Evolutionary conservation across 495 filamentous ascomycete species (phyloP), one percentile per base, ranked within the genome.

Genomic region (Trichodelitschia bisporula): DNA sequence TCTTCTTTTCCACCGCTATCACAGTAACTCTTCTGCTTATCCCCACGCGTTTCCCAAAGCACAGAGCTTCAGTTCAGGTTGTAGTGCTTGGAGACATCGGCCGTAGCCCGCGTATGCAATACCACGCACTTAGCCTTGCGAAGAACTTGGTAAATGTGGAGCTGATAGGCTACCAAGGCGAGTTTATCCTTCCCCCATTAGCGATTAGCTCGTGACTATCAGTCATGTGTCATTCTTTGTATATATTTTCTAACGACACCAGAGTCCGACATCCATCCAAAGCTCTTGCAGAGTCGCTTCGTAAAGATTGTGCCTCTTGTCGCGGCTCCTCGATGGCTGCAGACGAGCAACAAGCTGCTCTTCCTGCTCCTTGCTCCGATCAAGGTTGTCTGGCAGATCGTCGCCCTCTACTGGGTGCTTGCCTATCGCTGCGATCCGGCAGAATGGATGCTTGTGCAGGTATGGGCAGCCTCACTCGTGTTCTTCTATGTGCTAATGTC

Each of bases 71-170:
- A 16, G 60, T 77, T 16, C 78, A 90, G 43, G 64, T 99, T 19
- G 61, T 95, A n/a, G 86, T 99, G 24, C 62, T 99, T n/a, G 86
- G 86, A 10, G 86, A 99, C 44, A 86, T 99, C 50, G 86, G 86
- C 15, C 67, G 82, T 19, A 91, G 80, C 47, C 86, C 86, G 15
- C 77, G 86, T 35, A 99, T 99, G 86, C 86, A 93, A 48, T 93
- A 99, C 45, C 86, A 99, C 64, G 80, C 83, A 14, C 48, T 92
- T 36, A 93, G 84, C 46, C 70, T 95, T 45, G 82, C 84, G 15
- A 76, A 66, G 38, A 69, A 79, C 36, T 78, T 79, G 20, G 76
- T 67, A 0, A 55, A 61, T 19, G 86, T 92, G 11, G 66, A 83
- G 41, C 53, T 99, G 8, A 72, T 95, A 40, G 89, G 86, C 17